Percentiles rank a stretch among this genome's conserved stretches.
Evolutionary conservation across 768 basidiomycete species (phyloP).

Genomic region (Amanita muscaria): DNA sequence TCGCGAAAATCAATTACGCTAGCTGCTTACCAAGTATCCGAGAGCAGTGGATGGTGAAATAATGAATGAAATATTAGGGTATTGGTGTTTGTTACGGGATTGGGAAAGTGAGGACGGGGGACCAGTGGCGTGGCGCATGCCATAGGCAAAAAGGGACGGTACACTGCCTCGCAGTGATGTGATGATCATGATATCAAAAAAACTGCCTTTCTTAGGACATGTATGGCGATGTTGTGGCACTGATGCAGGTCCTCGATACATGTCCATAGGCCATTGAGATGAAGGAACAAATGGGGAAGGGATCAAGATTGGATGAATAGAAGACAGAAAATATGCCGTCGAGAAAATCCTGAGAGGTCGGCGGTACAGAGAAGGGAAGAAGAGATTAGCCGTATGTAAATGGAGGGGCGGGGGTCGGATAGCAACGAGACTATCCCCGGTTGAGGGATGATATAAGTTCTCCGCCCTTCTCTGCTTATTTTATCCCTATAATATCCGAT

Average conservation of each 20-base stretch:
- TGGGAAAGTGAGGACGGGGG: no score
- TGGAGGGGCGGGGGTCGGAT: slow-evolving; percentile 7
- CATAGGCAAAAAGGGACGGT: background rate
- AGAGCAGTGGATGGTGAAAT: no score
- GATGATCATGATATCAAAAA: background rate
- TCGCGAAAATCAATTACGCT: no score
- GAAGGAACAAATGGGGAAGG: background rate
- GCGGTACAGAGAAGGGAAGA: background rate
- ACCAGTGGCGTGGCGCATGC: no score
- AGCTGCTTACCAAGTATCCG: no score
- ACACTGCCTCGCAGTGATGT: slow-evolving; percentile 4
- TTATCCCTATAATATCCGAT: slow-evolving; percentile 7
- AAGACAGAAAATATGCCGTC: no score
- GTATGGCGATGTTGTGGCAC: slow-evolving; percentile 3
- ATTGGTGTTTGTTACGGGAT: no score
- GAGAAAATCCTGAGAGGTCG: no score
- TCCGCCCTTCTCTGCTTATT: slow-evolving; percentile 2
- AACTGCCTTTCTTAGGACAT: background rate
- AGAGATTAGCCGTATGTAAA: background rate
- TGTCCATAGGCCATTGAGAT: background rate
- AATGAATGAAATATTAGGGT: no score
- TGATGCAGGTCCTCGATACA: background rate
- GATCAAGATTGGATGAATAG: background rate
- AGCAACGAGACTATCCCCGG: slow-evolving; percentile 7
- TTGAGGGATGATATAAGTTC: slow-evolving; percentile 3